Base-by-base conservation (phyloP, 768 basidiomycete species). In the Rhizopogon salebrosus region DNA sequence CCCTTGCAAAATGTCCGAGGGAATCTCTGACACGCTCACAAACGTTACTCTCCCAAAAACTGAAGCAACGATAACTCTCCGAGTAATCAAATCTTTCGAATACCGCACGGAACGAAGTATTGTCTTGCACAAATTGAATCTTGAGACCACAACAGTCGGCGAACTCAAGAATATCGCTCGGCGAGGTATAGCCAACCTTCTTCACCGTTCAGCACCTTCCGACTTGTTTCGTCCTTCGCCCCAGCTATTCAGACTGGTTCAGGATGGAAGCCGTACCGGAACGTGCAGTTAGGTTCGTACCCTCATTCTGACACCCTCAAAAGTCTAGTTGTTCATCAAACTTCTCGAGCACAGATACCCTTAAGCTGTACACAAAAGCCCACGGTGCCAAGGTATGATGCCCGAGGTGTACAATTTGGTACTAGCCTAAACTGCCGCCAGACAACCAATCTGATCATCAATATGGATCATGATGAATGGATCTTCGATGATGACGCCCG, bases 381-480 rank as follows among this genome's bases (percentile, higher is more conserved):
- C 95, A 98, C 64, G 94, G 95, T 10, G 80, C 92, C 50, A 99
- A 99, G 81, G 95, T 89, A 48, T 18, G 69, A 37, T 50, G 51
- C 40, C 41, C 46, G 22, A 10, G 8, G 23, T 13, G 14, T 48
- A 36, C 31, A 49, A 24, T 23, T 4, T 38, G 14, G 42, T 16
- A 4, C 9, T 11, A 41, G 18, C 22, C 8, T 52, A 6, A 46
- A 46, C 29, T 43, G 53, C 46, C 37, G 34, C 14, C 61, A 98
- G 95, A 95, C 95, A 1, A 89, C 89, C 29, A 98, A 99, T 72
- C 77, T 99, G 26, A 98, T 99, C 69, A 98, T 99, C 65, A 99
- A 99, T 69, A 79, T 98, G 53, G 93, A 97, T 63, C 82, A 95
- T 62, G 95, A 98, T 53, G 89, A 92, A 8, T 95, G 93, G 90